These are phyloP conservation scores for Verruconis gallopava DNA, from an alignment of 2,329 filamentous ascomycete genomes.

Conservation along the genomic window DNA sequence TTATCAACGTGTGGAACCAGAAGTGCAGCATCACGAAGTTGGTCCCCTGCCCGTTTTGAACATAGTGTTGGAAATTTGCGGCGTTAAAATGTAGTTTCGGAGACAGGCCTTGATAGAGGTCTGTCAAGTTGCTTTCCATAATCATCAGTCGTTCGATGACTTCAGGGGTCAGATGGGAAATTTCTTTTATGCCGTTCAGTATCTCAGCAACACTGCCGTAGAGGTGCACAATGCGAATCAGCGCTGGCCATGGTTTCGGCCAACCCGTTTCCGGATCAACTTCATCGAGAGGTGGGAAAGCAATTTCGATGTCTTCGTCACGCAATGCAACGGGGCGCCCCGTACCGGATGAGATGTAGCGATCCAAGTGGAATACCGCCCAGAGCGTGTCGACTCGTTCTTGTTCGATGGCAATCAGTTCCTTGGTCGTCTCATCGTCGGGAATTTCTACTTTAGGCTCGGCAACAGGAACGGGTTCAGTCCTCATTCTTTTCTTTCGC, in stretches of 20 bases:
- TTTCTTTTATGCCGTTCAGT: constrained; percentile 65
- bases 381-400: constrained; percentile 81
- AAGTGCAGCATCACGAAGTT: constrained; percentile 80
- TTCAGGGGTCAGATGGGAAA: constrained; percentile 61
- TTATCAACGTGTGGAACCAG: constrained; percentile 80
- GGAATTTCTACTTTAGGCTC: constrained; percentile 22
- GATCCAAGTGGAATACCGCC: constrained; percentile 78
- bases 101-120: constrained; percentile 62
- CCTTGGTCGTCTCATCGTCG: constrained; percentile 29
- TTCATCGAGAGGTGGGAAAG: constrained; percentile 47
- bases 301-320: constrained; percentile 74
- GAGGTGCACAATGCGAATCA: constrained; percentile 73
- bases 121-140: constrained; percentile 72
- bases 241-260: constrained; percentile 66
- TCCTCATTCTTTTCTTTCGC: neutral
- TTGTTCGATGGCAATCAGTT: constrained; percentile 57
- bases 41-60: constrained; percentile 66
- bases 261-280: constrained; percentile 45
- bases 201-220: constrained; percentile 77
- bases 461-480: neutral
- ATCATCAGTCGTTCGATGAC: constrained; percentile 56
- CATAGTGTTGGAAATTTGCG: constrained; percentile 73
- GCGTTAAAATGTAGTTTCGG: constrained; percentile 69
- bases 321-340: constrained; percentile 72
- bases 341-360: constrained; percentile 77